phyloP scores from a whole-genome alignment of 148 eudicot species.

The Hydrangea macrophylla region DNA sequence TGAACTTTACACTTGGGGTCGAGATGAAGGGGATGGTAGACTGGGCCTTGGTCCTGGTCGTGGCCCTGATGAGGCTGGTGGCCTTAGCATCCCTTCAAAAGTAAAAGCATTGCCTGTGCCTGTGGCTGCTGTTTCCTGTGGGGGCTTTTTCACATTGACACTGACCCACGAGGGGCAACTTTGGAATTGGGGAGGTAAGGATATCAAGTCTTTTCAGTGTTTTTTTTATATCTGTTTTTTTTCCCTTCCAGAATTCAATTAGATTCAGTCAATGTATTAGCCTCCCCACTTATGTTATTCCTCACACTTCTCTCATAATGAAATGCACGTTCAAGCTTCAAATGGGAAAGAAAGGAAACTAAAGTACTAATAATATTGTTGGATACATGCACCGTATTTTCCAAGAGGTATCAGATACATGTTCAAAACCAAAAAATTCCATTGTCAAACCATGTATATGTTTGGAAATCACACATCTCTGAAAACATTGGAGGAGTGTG shows the following conservation, averaged over 20 bases:
- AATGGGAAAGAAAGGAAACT: no score
- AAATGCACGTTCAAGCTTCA: no score
- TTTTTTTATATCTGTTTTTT: neutral
- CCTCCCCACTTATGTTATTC: no score
- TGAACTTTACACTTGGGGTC: constrained; percentile 89
- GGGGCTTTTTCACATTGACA: constrained; percentile 92
- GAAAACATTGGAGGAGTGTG: no score
- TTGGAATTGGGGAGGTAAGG: constrained; percentile 95
- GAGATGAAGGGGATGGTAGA: constrained; percentile 99
- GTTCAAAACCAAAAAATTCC: no score
- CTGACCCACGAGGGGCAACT: constrained; percentile 77
- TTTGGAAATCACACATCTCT: no score
- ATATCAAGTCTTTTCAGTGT: neutral
- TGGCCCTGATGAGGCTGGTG: constrained; percentile 91
- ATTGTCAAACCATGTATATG: no score
- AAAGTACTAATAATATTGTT: no score
- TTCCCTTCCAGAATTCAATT: neutral
- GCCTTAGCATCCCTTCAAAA: constrained; percentile 71
- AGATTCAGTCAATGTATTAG: no score
- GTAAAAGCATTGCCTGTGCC: constrained; percentile 74
- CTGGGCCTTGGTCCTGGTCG: constrained; percentile 94
- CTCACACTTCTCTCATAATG: no score
- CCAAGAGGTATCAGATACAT: no score
- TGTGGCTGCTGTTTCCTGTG: constrained; percentile 79
- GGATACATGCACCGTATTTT: no score